Evolutionary conservation across 2,329 filamentous ascomycete genomes (phyloP).

Genomic region (Exophiala alcalophila): DNA sequence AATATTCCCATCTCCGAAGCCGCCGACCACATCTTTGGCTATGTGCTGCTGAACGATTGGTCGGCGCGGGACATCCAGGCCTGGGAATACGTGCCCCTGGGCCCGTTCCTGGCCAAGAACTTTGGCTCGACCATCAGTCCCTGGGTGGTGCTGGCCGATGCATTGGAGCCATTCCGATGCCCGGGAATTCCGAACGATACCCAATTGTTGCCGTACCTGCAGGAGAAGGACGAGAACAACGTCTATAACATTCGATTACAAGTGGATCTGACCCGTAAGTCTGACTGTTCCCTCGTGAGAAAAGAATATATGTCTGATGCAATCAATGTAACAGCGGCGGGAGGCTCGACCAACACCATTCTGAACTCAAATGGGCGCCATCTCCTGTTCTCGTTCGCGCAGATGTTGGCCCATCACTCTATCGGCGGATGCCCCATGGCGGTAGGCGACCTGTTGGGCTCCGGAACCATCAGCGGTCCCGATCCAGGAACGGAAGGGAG

Average conservation of each 20-base stretch:
- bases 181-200: conserved; percentile 55
- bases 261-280: conserved; percentile 60
- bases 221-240: conserved; percentile 56
- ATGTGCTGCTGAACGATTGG: conserved; percentile 86
- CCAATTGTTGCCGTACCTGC: conserved; percentile 60
- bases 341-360: conserved; percentile 57
- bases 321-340: conserved; percentile 32
- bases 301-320: conserved; percentile 7
- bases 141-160: conserved; percentile 76
- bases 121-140: conserved; percentile 74
- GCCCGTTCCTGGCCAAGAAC: conserved; percentile 81
- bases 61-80: conserved; percentile 77
- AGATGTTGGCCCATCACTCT: conserved; percentile 78
- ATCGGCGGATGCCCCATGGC: conserved; percentile 72
- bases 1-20: conserved; percentile 63
- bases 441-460: conserved; percentile 71
- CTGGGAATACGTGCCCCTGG: conserved; percentile 80
- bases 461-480: conserved; percentile 72
- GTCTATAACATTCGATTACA: conserved; percentile 69
- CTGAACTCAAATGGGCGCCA: conserved; percentile 61
- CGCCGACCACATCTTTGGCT: conserved; percentile 70
- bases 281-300: not conserved
- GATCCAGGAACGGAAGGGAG: conserved; percentile 61
- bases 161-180: conserved; percentile 65
- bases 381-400: conserved; percentile 76